Base-by-base conservation (phyloP, 2,329 filamentous ascomycete genomes). In the Fusarium floridanum region DNA sequence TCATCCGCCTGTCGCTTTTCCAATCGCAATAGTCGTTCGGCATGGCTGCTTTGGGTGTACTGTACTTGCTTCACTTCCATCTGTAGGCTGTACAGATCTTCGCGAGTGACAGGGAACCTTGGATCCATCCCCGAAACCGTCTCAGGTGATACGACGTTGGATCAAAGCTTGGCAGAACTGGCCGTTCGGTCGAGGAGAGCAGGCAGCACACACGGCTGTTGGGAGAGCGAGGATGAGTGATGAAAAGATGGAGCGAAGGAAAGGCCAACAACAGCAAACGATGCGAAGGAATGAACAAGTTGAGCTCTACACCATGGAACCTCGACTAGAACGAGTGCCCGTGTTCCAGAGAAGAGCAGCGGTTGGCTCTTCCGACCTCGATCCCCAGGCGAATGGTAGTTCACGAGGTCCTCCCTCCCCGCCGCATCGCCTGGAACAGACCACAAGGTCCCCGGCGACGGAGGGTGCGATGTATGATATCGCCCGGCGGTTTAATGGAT, bases 41-140 rank as follows among this genome's bases (percentile, higher is more conserved):
- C 86, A 82, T 93, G 90, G 77, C 86, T 89, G 73, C 84, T 87
- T 81, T 92, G 91, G 70, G 90, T 85, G 80, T 89, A 86, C 77
- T 93, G 91, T 70, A 93, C 86, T 83, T 92, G 89, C 82, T 91
- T 92, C 80, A 93, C 84, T 84, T 93, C 91, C 89, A 92, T 92
- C 83, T 92, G 90, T 82, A 93, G 86, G 86, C 86, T 89, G 81
- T 91, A 90, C 79, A 92, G 85, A 83, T 92, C 90, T 85, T 92
- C 91, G 80, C 90, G 88, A 77, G 87, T 86, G 76, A 88, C 85
- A 56, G 87, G 80, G 79, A 90, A 91, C 76, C 90, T 89, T 74
- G 88, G 84, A 89, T 93, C 91, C 91, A 93, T 93, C 76, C 88
- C 89, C 83, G 71, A 48, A 55, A 62, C 62, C 62, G 50, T 48